Conservation (phyloP, 2,329 filamentous ascomycete species). For the Fusarium sp. region DNA sequence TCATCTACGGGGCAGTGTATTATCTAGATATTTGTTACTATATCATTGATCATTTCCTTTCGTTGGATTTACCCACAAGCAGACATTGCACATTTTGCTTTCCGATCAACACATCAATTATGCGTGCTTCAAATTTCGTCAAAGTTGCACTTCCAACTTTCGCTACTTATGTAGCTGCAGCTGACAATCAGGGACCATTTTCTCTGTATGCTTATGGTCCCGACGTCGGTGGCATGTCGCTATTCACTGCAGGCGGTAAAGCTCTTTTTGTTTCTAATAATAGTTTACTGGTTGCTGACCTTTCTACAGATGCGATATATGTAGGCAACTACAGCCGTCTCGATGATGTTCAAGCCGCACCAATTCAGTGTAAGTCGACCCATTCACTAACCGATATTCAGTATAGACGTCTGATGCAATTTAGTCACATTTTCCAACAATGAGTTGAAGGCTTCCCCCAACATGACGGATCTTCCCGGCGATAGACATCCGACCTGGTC, state of each 20-base stretch:
- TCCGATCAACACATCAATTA: neutral
- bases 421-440: neutral
- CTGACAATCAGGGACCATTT: neutral
- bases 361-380: neutral
- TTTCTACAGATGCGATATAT: neutral
- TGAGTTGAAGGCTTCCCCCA: neutral
- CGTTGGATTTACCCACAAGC: neutral
- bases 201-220: slow-evolving; percentile 13
- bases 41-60: neutral
- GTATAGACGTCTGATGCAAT: accelerated
- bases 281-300: neutral
- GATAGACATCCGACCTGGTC: neutral
- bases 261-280: accelerated
- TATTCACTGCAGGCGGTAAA: slow-evolving; percentile 9
- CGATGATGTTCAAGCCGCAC: neutral
- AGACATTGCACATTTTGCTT: accelerated
- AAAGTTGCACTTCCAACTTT: neutral
- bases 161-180: neutral
- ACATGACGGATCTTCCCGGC: neutral
- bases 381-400: accelerated
- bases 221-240: neutral
- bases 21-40: neutral
- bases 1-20: neutral
- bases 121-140: neutral
- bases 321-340: slow-evolving; percentile 7